phyloP scores from a whole-genome alignment of 2,329 filamentous ascomycete species.

The Aureobasidium subglaciale region DNA sequence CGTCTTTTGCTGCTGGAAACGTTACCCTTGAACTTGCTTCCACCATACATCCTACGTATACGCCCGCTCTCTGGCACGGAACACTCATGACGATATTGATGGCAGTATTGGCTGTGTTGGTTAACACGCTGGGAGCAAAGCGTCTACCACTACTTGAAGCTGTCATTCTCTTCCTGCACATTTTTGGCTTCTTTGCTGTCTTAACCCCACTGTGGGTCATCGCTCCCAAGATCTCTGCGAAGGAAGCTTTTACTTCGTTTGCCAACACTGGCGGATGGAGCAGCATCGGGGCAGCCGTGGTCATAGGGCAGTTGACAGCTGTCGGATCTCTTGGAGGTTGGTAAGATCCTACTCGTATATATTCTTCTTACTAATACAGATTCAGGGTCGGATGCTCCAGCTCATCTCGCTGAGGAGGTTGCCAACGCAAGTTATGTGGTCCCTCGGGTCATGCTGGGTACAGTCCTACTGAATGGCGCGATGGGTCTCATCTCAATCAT shows the following conservation, averaged over 20 bases:
- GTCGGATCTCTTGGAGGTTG: slow-evolving; percentile 15
- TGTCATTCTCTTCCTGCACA: slow-evolving; percentile 24
- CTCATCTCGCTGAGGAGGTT: slow-evolving; percentile 26
- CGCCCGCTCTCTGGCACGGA: slow-evolving; percentile 21
- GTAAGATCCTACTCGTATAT: slow-evolving; percentile 35
- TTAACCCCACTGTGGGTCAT: slow-evolving; percentile 32
- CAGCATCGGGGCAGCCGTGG: slow-evolving; percentile 22
- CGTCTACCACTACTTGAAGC: slow-evolving; percentile 21
- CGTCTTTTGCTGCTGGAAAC: slow-evolving; percentile 14
- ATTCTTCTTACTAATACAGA: slow-evolving; percentile 29
- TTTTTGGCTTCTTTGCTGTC: slow-evolving; percentile 20
- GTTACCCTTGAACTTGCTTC: slow-evolving; percentile 13
- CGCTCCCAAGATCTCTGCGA: slow-evolving; percentile 34
- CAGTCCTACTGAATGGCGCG: slow-evolving; percentile 34
- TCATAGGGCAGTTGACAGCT: slow-evolving; percentile 16
- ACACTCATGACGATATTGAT: slow-evolving; percentile 22
- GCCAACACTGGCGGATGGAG: slow-evolving; percentile 40
- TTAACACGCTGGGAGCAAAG: slow-evolving; percentile 31
- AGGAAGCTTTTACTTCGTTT: slow-evolving; percentile 43
- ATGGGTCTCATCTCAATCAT: slow-evolving; percentile 36
- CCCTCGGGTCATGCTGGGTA: slow-evolving; percentile 36
- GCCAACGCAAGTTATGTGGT: slow-evolving; percentile 26
- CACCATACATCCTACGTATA: slow-evolving; percentile 14
- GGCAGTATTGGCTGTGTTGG: slow-evolving; percentile 21
- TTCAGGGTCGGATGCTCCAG: slow-evolving; percentile 19